phyloP scores from a whole-genome alignment of 192 early-diverging fungal species.

The Jimgerdemannia flammicorona region DNA sequence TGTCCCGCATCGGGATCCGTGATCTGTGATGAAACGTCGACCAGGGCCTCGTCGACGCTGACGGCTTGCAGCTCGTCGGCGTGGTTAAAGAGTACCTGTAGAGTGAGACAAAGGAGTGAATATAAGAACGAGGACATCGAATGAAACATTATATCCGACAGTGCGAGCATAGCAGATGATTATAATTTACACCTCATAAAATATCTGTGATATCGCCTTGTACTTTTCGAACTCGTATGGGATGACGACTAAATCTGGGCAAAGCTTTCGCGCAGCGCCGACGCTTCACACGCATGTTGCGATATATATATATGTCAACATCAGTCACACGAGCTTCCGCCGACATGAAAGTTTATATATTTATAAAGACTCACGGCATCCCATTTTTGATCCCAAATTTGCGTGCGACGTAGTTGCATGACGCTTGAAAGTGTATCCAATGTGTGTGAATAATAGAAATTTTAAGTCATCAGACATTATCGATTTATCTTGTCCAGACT shows the following conservation, averaged over 20 bases:
- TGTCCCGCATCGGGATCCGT: constrained; percentile 17
- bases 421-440: constrained; percentile 45
- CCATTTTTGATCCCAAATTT: constrained; percentile 74
- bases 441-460: too few relatives aligned
- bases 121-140: not conserved
- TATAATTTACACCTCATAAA: constrained; percentile 44
- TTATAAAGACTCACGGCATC: constrained; percentile 43
- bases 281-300: constrained; percentile 26
- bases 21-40: constrained; percentile 60
- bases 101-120: not conserved
- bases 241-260: constrained; percentile 56
- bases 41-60: constrained; percentile 81
- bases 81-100: constrained; percentile 54
- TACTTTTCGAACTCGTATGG: constrained; percentile 81
- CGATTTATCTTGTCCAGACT: too few relatives aligned
- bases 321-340: not conserved
- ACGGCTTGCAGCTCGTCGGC: constrained; percentile 75
- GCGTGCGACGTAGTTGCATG: constrained; percentile 86
- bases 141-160: not conserved
- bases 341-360: not conserved
- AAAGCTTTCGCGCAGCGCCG: constrained; percentile 62
- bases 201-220: constrained; percentile 47
- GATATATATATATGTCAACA: not conserved
- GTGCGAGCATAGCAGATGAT: not conserved
- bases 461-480: too few relatives aligned